Percentiles rank a stretch among this genome's conserved stretches.
Evolutionary conservation across 176 grass and related monocot species (phyloP).

Genomic region (Zoysia pacifica): DNA sequence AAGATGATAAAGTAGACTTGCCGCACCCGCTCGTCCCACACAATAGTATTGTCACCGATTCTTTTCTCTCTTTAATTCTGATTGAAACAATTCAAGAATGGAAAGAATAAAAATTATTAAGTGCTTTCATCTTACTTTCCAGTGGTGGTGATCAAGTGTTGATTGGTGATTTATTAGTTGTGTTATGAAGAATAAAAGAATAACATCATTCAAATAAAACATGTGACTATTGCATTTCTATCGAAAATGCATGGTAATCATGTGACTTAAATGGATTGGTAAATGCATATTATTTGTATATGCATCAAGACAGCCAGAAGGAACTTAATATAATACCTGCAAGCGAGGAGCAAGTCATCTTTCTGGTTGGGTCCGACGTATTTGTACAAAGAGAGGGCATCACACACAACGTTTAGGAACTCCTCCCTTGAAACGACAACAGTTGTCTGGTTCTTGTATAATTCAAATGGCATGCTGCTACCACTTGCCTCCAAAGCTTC

Average conservation of each 20-base stretch:
- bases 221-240: neutral
- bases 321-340: constrained; percentile 58
- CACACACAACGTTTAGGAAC: constrained; percentile 72
- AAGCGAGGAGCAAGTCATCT: constrained; percentile 94
- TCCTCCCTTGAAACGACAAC: constrained; percentile 66
- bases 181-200: neutral
- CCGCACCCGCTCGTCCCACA: constrained; percentile 97
- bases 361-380: constrained; percentile 90
- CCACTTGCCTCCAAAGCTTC: constrained; percentile 38
- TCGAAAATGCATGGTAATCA: neutral
- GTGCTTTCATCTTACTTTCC: constrained; percentile 25
- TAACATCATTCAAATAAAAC: constrained; percentile 28
- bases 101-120: neutral
- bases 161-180: too few species aligned
- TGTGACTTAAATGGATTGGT: neutral
- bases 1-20: constrained; percentile 90
- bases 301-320: neutral
- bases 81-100: constrained; percentile 24
- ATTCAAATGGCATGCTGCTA: constrained; percentile 67
- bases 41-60: constrained; percentile 89
- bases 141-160: constrained; percentile 9
- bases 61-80: constrained; percentile 96
- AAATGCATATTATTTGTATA: neutral
- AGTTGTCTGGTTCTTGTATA: constrained; percentile 89
- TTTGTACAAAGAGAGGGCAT: constrained; percentile 77